Percentiles rank a stretch among this genome's conserved stretches.
These are phyloP conservation scores for Penicillium rolfsii DNA, from an alignment of 2,329 filamentous ascomycete genomes.

Conservation along the genomic window DNA sequence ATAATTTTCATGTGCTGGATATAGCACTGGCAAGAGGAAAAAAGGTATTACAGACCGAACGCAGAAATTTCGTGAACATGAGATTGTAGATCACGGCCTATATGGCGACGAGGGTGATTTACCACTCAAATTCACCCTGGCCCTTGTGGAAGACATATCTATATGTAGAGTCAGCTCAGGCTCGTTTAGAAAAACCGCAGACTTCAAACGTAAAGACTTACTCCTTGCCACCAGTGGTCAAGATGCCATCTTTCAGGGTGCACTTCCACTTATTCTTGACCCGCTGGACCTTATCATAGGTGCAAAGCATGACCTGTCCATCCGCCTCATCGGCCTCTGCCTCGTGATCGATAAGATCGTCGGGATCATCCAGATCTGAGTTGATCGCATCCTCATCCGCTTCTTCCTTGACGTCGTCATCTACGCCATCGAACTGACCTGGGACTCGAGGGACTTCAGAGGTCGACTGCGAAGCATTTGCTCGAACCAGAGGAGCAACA, in stretches of 20 bases:
- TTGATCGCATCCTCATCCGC: slow-evolving; percentile 96
- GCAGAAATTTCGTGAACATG: slow-evolving; percentile 12
- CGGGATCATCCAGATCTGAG: slow-evolving; percentile 93
- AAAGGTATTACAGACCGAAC: slow-evolving; percentile 25
- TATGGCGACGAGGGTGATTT: slow-evolving; percentile 41
- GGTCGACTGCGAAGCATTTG: slow-evolving; percentile 8
- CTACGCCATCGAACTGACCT: slow-evolving; percentile 61
- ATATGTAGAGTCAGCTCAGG: slow-evolving; percentile 30
- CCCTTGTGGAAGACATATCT: slow-evolving; percentile 97
- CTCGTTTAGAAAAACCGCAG: not conserved
- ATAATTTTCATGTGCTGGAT: slow-evolving; percentile 23
- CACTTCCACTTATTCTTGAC: slow-evolving; percentile 99
- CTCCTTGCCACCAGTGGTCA: slow-evolving; percentile 92
- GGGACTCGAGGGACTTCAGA: slow-evolving; percentile 25
- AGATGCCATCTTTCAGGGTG: slow-evolving; percentile 91
- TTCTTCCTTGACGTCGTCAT: slow-evolving; percentile 59
- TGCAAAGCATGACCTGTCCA: slow-evolving; percentile 94
- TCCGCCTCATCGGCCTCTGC: slow-evolving; percentile 84
- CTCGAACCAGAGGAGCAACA: slow-evolving; percentile 16
- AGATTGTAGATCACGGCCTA: slow-evolving; percentile 6
- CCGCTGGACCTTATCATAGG: slow-evolving; percentile 98
- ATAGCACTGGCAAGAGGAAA: not conserved
- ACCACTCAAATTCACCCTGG: slow-evolving; percentile 98
- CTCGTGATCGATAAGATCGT: slow-evolving; percentile 80
- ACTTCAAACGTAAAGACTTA: slow-evolving; percentile 45